A percentile compares a stretch with the other conserved stretches of the same genome.
These are phyloP conservation scores for Maudiozyma bulderi DNA, from an alignment of 805 yeast species.

Conservation along the genomic window DNA sequence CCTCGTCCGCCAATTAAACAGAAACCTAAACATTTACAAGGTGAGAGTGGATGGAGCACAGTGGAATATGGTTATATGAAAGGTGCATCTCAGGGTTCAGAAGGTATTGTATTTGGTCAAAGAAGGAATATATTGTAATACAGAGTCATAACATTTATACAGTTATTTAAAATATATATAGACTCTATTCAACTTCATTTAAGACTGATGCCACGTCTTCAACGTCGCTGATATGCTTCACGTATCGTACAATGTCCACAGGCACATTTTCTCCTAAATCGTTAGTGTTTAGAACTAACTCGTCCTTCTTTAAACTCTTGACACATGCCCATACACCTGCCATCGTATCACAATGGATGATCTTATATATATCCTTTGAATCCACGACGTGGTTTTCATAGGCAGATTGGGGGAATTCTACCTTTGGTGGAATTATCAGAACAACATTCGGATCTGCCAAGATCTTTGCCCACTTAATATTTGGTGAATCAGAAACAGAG, in stretches of 20 bases:
- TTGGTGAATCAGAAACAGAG: conserved; percentile 5
- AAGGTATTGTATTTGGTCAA: conserved; percentile 46
- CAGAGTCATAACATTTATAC: not conserved
- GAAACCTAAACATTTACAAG: conserved; percentile 41
- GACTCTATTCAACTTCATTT: not conserved
- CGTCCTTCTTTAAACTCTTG: conserved; percentile 38
- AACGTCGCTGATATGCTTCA: conserved; percentile 13
- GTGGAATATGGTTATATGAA: conserved; percentile 51
- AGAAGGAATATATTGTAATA: conserved; percentile 34
- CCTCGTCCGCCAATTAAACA: conserved; percentile 43
- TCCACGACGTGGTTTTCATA: conserved; percentile 13
- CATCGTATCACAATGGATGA: conserved; percentile 39
- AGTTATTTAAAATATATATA: not conserved
- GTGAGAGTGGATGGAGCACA: conserved; percentile 44
- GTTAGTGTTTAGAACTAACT: conserved; percentile 20
- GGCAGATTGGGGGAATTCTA: conserved; percentile 6
- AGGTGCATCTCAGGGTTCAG: conserved; percentile 46
- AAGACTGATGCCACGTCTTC: not conserved
- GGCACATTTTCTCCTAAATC: conserved; percentile 25
- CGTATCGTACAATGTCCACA: conserved; percentile 23
- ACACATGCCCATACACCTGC: conserved; percentile 47
- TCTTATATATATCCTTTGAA: conserved; percentile 19
- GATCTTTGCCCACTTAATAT: conserved; percentile 13
- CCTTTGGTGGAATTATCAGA: conserved; percentile 28
- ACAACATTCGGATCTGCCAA: conserved; percentile 24